Evolutionary conservation across 208 protist species (phyloP).

Genomic region (Leishmania aethiopica): DNA sequence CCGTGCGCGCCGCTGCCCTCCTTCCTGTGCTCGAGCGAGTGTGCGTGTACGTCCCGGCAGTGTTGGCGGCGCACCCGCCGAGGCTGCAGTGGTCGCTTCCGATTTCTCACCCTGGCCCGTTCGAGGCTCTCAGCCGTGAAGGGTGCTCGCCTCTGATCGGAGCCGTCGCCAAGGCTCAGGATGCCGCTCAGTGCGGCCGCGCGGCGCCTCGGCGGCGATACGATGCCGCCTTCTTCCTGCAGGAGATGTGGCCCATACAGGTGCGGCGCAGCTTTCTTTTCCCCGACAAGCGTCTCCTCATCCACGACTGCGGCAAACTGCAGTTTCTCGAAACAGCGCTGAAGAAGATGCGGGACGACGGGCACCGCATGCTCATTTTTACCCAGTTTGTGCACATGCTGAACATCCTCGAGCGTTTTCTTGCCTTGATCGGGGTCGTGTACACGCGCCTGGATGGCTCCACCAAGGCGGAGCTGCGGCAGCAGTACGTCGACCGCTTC

Average conservation of each 20-base stretch:
- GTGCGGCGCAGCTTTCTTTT: conserved; percentile 89
- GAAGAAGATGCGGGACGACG: conserved; percentile 69
- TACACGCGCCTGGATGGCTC: conserved; percentile 97
- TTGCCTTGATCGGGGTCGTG: conserved; percentile 86
- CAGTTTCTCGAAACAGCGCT: conserved; percentile 90
- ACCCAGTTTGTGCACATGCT: conserved; percentile 98
- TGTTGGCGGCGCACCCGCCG: conserved; percentile 39
- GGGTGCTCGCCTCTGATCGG: conserved; percentile 48
- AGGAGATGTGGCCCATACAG: conserved; percentile 75
- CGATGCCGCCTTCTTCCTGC: conserved; percentile 58
- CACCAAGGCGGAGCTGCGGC: conserved; percentile 90
- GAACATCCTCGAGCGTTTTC: conserved; percentile 97
- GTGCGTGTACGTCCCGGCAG: conserved; percentile 65
- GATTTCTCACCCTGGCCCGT: conserved; percentile 35
- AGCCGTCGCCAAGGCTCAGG: conserved; percentile 15
- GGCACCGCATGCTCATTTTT: conserved; percentile 98
- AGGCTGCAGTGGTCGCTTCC: conserved; percentile 51
- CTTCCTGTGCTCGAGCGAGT: conserved; percentile 54
- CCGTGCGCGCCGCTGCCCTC: conserved; percentile 35
- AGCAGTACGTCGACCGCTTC: conserved; percentile 94
- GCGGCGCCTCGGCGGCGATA: conserved; percentile 30
- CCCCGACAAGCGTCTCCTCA: conserved; percentile 95
- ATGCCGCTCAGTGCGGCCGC: not conserved
- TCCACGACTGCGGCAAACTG: conserved; percentile 98
- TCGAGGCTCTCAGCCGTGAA: conserved; percentile 23